Evolutionary conservation across 768 basidiomycete genomes (phyloP), one percentile per base, ranked within the genome.

Genomic region (Mycena indigotica): DNA sequence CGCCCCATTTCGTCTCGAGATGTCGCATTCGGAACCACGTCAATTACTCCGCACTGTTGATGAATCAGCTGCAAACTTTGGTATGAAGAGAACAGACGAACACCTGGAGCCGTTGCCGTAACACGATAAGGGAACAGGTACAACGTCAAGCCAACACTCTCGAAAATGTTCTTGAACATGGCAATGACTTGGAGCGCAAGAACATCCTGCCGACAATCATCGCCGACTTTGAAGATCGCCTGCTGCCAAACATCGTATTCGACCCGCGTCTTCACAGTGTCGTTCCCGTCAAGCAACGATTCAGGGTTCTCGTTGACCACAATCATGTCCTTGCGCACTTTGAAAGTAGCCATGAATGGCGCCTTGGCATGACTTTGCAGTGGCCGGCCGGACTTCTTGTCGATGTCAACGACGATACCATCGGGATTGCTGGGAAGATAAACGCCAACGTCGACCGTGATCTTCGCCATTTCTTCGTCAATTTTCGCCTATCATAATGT

Each of bases 281-380:
- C 84, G 21, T 84, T 80, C 3, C 77, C 84, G 25, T 88, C 82
- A 50, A 93, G 70, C 25, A 95, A 75, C 17, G 86, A 85, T 57
- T 94, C 89, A 0, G 91, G 86, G 67, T 94, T 82, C 12, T 80
- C 80, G 58, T 86, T 77, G 21, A 93, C 73, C 21, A 86, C 82
- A 23, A 88, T 68, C 4, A 83, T 80, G 61, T 95, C 89, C 70
- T 98, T 96, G 55, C 91, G 84, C 23, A 99, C 97, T 78, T 96
- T 97, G 81, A 99, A 99, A 1, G 96, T 98, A 1, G 97, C 97
- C 97, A 99, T 98, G 77, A 99, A 99, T 0, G 97, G 97, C 10
- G 97, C 95, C 95, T 99, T 99, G 13, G 97, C 97, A 65, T 99
- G 97, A 69, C 92, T 95, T 72, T 99, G 97, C 25, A 99, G 76